Evolutionary conservation across 169 alveolate genomes (phyloP), one percentile per base, ranked within the genome.

Genomic region (Plasmodium chabaudi): DNA sequence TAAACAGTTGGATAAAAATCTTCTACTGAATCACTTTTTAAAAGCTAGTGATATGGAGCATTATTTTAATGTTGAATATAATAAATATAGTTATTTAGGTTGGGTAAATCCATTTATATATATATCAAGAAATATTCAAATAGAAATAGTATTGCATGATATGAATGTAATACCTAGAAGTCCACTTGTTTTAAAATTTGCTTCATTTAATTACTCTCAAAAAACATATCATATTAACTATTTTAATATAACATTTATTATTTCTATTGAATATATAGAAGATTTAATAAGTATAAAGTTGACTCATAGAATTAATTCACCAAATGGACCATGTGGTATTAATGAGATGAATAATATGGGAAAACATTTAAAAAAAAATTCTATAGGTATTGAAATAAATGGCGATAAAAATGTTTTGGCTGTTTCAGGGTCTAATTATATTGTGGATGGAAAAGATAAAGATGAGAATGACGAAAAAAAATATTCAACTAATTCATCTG

Each of bases 61-160:
- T 74, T 90, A 88, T 77, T 92, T 92, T 86, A 87, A 89, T 65
- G 88, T 91, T 34, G 73, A 75, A 13, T 93, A 93, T 64, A 95
- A 95, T 23, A 93, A 95, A 63, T 68, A 90, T 21, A 90, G 93
- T 44, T 94, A 92, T 70, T 92, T 94, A 57, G 97, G 97, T 6
- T 95, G 97, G 97, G 95, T 95, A 7, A 93, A 94, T 67, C 97
- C 97, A 12, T 95, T 94, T 87, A 82, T 94, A 42, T 92, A 92
- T 88, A 73, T 94, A 25, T 77, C 97, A 19, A 42, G 96, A 61
- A 87, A 93, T 57, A 89, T 93, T 19, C 95, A 88, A 65, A 86
- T 95, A 19, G 93, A 94, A 87, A 84, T 95, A 39, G 94, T 94
- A 90, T 77, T 95, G 1, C 96, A 95, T 87, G 93, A 93, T 84